These are phyloP conservation scores for Rosa rugosa DNA, from an alignment of 306 rosid genomes.

Conservation along the genomic window DNA sequence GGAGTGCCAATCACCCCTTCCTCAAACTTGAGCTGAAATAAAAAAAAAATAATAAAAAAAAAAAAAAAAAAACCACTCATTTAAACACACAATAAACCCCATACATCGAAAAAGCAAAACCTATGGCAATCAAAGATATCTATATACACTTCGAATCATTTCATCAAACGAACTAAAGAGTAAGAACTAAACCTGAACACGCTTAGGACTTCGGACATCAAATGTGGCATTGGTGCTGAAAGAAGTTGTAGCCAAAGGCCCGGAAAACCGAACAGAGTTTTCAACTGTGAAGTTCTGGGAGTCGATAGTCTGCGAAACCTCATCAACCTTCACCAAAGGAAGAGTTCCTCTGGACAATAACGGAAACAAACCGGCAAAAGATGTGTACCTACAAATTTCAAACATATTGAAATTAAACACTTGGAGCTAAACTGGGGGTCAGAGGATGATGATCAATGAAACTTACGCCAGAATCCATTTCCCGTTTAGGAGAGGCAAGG, in stretches of 20 bases:
- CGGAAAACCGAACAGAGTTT: conserved; percentile 74
- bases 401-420: conserved; percentile 13
- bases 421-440: neutral
- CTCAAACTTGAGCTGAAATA: conserved; percentile 68
- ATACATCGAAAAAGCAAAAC: neutral
- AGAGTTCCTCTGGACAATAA: conserved; percentile 65
- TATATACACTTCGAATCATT: neutral
- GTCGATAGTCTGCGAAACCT: conserved; percentile 88
- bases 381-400: conserved; percentile 57
- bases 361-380: conserved; percentile 77
- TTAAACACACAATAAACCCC: neutral
- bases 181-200: conserved; percentile 60
- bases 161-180: neutral
- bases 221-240: conserved; percentile 82
- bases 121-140: neutral
- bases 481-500: conserved; percentile 77
- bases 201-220: conserved; percentile 82
- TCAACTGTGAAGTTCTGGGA: conserved; percentile 60
- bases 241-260: conserved; percentile 84
- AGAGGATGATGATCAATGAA: neutral
- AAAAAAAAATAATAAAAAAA: neutral
- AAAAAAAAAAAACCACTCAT: neutral
- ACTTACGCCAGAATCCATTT: conserved; percentile 90
- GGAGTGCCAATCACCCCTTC: conserved; percentile 94
- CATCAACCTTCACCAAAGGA: conserved; percentile 76